Percentiles rank a stretch among this genome's conserved stretches.
phyloP scores from a whole-genome alignment of 2,329 filamentous ascomycete species.

The Nigrospora sphaerica region DNA sequence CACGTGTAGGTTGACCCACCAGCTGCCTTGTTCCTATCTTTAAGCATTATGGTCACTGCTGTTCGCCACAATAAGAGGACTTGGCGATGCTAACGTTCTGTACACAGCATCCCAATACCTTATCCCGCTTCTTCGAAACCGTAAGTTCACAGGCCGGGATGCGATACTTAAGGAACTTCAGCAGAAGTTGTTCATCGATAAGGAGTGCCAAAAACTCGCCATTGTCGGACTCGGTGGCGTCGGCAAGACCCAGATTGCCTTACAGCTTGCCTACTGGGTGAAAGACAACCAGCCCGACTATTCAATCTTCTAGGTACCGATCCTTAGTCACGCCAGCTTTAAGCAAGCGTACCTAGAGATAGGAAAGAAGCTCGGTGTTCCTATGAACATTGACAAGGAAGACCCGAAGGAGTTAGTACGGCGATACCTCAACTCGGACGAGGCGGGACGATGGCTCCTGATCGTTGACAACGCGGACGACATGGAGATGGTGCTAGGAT shows the following conservation, averaged over 20 bases:
- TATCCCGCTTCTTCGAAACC: neutral
- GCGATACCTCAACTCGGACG: constrained; percentile 18
- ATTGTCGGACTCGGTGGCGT: constrained; percentile 25
- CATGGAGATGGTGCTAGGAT: neutral
- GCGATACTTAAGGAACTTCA: too few relatives aligned
- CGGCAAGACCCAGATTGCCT: constrained; percentile 31
- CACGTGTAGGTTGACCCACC: too few relatives aligned
- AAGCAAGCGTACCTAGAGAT: constrained; percentile 27
- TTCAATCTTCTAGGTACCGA: constrained; percentile 33
- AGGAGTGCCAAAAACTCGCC: too few relatives aligned
- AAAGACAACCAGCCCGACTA: constrained; percentile 15
- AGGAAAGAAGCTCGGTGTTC: constrained; percentile 20
- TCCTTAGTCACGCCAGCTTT: constrained; percentile 16
- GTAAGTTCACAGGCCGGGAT: too few relatives aligned
- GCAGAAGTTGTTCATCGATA: too few relatives aligned
- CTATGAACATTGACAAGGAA: too few relatives aligned
- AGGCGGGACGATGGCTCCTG: constrained; percentile 27
- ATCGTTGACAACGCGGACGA: constrained; percentile 38
- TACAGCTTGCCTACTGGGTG: constrained; percentile 24
- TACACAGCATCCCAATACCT: neutral
- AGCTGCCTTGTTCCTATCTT: too few relatives aligned
- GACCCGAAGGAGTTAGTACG: too few relatives aligned
- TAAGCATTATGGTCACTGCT: too few relatives aligned
- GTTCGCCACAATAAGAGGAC: too few relatives aligned
- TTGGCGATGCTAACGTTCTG: too few relatives aligned